phyloP scores from a whole-genome alignment of 2,329 filamentous ascomycete species.

The Incumbomyces lentus region DNA sequence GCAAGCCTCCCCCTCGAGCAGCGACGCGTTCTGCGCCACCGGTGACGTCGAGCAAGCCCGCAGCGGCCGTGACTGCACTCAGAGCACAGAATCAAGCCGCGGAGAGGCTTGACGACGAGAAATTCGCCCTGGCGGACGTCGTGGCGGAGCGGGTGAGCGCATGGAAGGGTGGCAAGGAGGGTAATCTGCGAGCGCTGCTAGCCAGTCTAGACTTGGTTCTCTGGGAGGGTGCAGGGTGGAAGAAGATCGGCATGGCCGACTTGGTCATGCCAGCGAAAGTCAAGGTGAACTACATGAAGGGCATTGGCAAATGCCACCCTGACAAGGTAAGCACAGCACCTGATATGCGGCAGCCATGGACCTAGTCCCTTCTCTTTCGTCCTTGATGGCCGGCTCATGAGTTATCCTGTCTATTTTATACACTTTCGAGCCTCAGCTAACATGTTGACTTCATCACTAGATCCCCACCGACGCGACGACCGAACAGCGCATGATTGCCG shows the following conservation, averaged over 20 bases:
- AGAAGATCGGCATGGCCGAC: slow-evolving; percentile 90
- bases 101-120: slow-evolving; percentile 81
- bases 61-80: slow-evolving; percentile 71
- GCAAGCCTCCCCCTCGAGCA: slow-evolving; percentile 23
- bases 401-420: too few species aligned
- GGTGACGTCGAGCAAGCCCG: slow-evolving; percentile 35
- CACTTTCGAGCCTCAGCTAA: background rate
- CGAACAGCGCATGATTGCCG: slow-evolving; percentile 57
- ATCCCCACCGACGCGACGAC: slow-evolving; percentile 54
- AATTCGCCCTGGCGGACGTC: slow-evolving; percentile 74
- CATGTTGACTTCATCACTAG: slow-evolving; percentile 26
- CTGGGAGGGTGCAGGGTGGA: slow-evolving; percentile 90
- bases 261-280: slow-evolving; percentile 87
- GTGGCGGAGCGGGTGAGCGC: slow-evolving; percentile 68
- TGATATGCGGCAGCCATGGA: too few species aligned
- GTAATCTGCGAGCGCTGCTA: slow-evolving; percentile 80
- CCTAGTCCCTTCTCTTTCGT: too few species aligned
- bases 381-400: too few species aligned
- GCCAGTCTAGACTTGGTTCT: slow-evolving; percentile 79
- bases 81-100: slow-evolving; percentile 77
- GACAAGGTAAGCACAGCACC: slow-evolving; percentile 63
- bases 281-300: slow-evolving; percentile 98
- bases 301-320: slow-evolving; percentile 94
- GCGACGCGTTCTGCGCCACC: slow-evolving; percentile 53
- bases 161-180: slow-evolving; percentile 86